phyloP scores from a whole-genome alignment of 495 filamentous ascomycete genomes.

The Astrothelium subdiscretum region DNA sequence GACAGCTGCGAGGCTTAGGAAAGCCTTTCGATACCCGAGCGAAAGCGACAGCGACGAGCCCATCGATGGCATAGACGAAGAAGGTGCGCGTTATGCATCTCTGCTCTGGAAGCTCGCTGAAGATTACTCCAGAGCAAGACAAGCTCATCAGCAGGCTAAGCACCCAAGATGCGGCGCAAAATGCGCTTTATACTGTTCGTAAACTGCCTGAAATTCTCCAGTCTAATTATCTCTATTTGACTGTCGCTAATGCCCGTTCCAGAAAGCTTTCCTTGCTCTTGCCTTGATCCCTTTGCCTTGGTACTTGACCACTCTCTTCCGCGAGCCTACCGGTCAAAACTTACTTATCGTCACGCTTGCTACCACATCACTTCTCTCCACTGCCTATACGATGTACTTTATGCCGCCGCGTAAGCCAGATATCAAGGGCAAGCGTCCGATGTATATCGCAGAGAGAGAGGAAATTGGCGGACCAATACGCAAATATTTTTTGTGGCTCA shows the following conservation, averaged over 20 bases:
- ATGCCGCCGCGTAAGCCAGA: constrained; percentile 28
- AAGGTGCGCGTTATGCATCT: constrained; percentile 3
- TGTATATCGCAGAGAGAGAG: constrained; percentile 11
- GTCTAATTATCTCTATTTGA: neutral
- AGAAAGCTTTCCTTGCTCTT: constrained; percentile 47
- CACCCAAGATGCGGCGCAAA: constrained; percentile 44
- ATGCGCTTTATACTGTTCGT: constrained; percentile 46
- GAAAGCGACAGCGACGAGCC: constrained; percentile 19
- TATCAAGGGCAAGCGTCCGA: constrained; percentile 10
- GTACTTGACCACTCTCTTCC: constrained; percentile 42
- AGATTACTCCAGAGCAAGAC: constrained; percentile 45
- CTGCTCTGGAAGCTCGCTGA: neutral
- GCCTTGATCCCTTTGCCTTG: constrained; percentile 39
- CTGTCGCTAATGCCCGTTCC: constrained; percentile 1
- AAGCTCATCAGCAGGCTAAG: constrained; percentile 47
- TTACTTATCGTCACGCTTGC: constrained; percentile 41
- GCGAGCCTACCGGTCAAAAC: constrained; percentile 16
- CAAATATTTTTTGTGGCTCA: constrained; percentile 38
- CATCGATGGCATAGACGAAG: constrained; percentile 27
- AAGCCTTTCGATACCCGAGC: constrained; percentile 26
- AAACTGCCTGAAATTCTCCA: neutral
- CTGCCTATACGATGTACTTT: constrained; percentile 38
- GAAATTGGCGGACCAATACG: constrained; percentile 24
- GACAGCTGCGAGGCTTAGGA: constrained; percentile 21
- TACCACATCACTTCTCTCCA: constrained; percentile 47